Base-by-base conservation (phyloP, 805 yeast species). In the Candida maesae region DNA sequence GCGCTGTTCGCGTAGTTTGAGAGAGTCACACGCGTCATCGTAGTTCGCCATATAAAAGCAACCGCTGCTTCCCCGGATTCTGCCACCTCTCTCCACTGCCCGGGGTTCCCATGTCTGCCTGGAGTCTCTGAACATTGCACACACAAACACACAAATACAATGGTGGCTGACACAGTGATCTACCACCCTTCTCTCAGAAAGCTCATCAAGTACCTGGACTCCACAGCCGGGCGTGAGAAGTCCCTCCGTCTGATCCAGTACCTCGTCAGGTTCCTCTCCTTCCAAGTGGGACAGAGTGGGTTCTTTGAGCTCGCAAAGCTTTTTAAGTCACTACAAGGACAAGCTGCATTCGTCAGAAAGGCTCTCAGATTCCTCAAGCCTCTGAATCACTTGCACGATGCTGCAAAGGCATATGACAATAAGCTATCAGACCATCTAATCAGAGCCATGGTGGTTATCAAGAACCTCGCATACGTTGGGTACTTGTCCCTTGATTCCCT, bases 331-430 rank as follows among this genome's bases (percentile, higher is more conserved):
- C 61, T 88, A 47, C 85, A 81, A 64, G 60, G 59, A 33, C 79
- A 83, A 49, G 73, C 87, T 23, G 74, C 86, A 2, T 61, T 81
- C 44, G 72, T 86, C 47, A 79, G 98, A 61, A 91, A 91, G 67
- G 81, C 89, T 17, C 66, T 90, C 69, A 77, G 97, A 56, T 79
- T 83, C 56, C 76, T 88, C 48, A 90, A 89, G 65, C 95, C 95
- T 1, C 66, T 90, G 55, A 72, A 71, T 53, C 88, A 83, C 59
- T 57, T 85, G 40, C 79, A 79, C 53, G 73, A 77, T n/a, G 85
- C 90, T 5, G 70, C 84, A 3, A 71, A 74, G 47, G 74, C 85
- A 12, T 74, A 69, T 53, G 85, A 79, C 57, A 80, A 86, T 63
- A 82, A 84, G 67, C 73, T 88, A 33, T 60, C 74, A 38, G 91